phyloP scores from a whole-genome alignment of 2,329 filamentous ascomycete species.

The Ascochyta koolunga region DNA sequence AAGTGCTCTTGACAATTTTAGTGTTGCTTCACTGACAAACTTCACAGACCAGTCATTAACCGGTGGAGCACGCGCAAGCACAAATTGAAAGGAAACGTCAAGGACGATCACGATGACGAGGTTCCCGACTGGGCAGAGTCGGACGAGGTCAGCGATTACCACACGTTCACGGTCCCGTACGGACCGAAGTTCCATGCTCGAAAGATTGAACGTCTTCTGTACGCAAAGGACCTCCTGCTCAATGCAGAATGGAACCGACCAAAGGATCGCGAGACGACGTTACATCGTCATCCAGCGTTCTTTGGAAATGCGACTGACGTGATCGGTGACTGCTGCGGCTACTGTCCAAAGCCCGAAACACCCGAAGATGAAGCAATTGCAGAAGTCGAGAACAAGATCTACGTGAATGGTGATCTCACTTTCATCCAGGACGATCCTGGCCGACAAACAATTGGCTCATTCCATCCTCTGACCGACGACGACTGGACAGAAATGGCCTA shows the following conservation, averaged over 20 bases:
- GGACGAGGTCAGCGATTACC: constrained; percentile 78
- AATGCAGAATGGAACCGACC: constrained; percentile 85
- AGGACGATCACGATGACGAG: constrained; percentile 78
- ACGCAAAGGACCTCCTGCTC: constrained; percentile 78
- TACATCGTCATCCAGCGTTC: constrained; percentile 86
- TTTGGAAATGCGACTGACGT: constrained; percentile 76
- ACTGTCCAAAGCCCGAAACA: constrained; percentile 72
- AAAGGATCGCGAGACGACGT: constrained; percentile 74
- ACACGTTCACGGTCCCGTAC: constrained; percentile 70
- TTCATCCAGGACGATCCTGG: constrained; percentile 85
- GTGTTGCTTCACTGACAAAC: background rate
- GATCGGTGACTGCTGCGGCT: constrained; percentile 80
- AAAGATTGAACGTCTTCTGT: constrained; percentile 81
- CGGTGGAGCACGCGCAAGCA: constrained; percentile 46
- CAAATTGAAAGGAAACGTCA: constrained; percentile 70
- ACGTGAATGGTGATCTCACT: constrained; percentile 73
- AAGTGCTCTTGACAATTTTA: background rate
- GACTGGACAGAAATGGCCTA: constrained; percentile 95
- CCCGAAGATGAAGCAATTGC: constrained; percentile 73
- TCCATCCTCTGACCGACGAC: constrained; percentile 79
- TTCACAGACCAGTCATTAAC: constrained; percentile 60
- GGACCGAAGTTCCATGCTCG: constrained; percentile 62
- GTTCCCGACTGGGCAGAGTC: constrained; percentile 82
- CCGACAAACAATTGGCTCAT: constrained; percentile 73
- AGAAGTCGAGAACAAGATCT: constrained; percentile 75